Evolutionary conservation across 2,329 filamentous ascomycete genomes (phyloP), one percentile per base, ranked within the genome.

Genomic region (Simplicillium sp.): DNA sequence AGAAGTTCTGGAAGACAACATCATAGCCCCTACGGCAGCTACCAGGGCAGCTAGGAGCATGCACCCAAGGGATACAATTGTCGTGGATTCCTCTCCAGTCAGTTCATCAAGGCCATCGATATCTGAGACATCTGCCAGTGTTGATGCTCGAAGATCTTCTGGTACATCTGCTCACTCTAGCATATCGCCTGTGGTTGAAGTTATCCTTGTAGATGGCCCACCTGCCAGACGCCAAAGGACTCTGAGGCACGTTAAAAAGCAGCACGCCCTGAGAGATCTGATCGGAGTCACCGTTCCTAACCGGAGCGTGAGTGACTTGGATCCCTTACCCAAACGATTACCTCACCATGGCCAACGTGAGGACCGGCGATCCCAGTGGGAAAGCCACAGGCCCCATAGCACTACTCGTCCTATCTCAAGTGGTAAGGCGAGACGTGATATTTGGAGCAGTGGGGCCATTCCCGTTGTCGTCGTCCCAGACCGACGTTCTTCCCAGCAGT

Each of bases 401-500:
- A 36, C 36, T 29, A 38, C 28, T 20, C 42, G 38, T 13, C 36
- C 73, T 1, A 59, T 70, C 3, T 66, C 70, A 1, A 80, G 72
- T 47, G 62, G 64, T 7, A 75, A 66, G 49, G 73, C 74, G 4
- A 65, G 78, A n/a, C 68, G 71, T 13, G 74, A 80, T 28, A 61
- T 82, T 3, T 68, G 71, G 63, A 79, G 72, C 47, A 72, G 59
- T 40, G 78, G 77, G 7, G 75, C 65, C 3, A 77, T 82, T 9
- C 78, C 78, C 2, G 77, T 82, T 7, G 67, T 80, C 7, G 66
- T 82, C 15, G 71, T 82, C 38, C 78, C 78, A 7, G 71, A 75
- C 41, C 72, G 78, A 13, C 63, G 58, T 13, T 73, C 76, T 7
- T 79, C 75, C 3, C 39, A 64, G 70, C n/a, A 71, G 66, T 44